These are phyloP conservation scores for Diversispora eburnea DNA, from an alignment of 192 early-diverging fungal species.

Conservation along the genomic window DNA sequence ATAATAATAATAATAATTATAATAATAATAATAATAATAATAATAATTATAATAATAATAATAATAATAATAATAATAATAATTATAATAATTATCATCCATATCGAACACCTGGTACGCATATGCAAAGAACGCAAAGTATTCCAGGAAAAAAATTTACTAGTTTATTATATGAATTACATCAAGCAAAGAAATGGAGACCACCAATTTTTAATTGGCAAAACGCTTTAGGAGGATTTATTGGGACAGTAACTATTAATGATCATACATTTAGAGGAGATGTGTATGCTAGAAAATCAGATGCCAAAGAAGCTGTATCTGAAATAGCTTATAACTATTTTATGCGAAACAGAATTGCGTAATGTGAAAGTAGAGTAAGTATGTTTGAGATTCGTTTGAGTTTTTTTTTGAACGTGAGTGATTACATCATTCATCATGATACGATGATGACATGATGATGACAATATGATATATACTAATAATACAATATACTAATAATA, in stretches of 20 bases:
- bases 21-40: too few relatives aligned
- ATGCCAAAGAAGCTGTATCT: background rate
- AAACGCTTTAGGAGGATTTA: background rate
- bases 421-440: too few relatives aligned
- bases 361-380: too few relatives aligned
- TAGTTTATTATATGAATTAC: conserved; percentile 10
- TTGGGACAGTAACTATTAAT: background rate
- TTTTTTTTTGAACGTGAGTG: too few relatives aligned
- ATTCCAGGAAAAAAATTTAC: background rate
- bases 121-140: background rate
- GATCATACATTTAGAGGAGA: background rate
- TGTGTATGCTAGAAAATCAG: background rate
- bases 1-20: too few relatives aligned
- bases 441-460: too few relatives aligned
- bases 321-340: background rate
- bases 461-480: too few relatives aligned
- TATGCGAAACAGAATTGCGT: too few relatives aligned
- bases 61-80: too few relatives aligned
- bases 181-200: conserved; percentile 1
- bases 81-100: background rate
- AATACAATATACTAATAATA: too few relatives aligned
- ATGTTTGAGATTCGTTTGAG: too few relatives aligned
- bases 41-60: too few relatives aligned
- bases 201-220: background rate
- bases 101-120: background rate